These are phyloP conservation scores for Diphasiastrum complanatum DNA, from an alignment of 83 land plant genomes.

Conservation along the genomic window DNA sequence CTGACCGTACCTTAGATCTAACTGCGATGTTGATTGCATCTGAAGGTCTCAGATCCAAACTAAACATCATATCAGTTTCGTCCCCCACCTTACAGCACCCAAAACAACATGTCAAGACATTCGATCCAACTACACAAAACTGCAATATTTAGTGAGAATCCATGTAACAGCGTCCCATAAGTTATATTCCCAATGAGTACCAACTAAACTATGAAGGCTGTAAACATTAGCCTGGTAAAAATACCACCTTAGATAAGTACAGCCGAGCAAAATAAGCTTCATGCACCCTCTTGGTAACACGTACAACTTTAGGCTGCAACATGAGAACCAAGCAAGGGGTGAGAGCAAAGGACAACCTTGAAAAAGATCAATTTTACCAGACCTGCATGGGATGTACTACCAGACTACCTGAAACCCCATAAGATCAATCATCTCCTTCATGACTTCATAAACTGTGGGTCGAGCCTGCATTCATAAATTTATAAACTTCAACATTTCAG, in stretches of 20 bases:
- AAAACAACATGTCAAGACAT: background rate
- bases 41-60: slow-evolving; percentile 82
- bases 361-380: too few relatives aligned
- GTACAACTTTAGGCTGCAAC: slow-evolving; percentile 65
- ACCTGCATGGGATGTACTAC: background rate
- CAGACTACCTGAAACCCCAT: slow-evolving; percentile 67
- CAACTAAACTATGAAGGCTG: too few relatives aligned
- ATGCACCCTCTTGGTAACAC: slow-evolving; percentile 78
- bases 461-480: slow-evolving; percentile 66
- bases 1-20: slow-evolving; percentile 87
- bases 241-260: slow-evolving; percentile 51
- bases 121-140: background rate
- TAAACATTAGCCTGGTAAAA: too few relatives aligned
- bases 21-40: slow-evolving; percentile 96
- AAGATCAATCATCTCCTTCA: slow-evolving; percentile 76
- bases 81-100: slow-evolving; percentile 44
- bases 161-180: too few relatives aligned
- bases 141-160: background rate
- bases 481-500: background rate
- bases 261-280: slow-evolving; percentile 84
- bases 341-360: too few relatives aligned
- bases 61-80: slow-evolving; percentile 39
- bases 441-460: slow-evolving; percentile 79
- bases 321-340: too few relatives aligned
- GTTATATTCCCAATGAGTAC: too few relatives aligned